Evolutionary conservation across 805 yeast species (phyloP), one percentile per base, ranked within the genome.

Genomic region (Cyberlindnera bimundalis): DNA sequence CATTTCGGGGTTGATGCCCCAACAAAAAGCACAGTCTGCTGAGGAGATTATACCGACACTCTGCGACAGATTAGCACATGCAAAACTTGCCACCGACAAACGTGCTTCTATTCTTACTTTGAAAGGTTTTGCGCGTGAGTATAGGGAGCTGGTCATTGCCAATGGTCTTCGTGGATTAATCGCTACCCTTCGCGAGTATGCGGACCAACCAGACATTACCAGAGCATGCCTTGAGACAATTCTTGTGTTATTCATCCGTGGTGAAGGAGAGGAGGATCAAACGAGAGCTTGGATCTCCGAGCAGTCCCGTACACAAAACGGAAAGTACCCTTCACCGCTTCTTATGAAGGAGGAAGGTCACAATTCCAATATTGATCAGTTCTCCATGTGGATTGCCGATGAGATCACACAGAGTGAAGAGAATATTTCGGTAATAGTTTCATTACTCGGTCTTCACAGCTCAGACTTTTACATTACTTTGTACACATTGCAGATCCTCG

Each of bases 331-430:
- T 0, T 79, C 89, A 3, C 93, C 93, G 3, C 64, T 80, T 15
- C 65, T 79, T 20, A 64, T 75, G 61, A 78, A 73, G 36, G 74
- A 75, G 31, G 60, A 71, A 3, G 37, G 37, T 12, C 20, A 19
- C 20, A 63, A 68, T 5, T 56, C 60, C 17, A 50, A 65, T 3
- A 76, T 79, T 11, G 98, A 90, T 58, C 95, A 88, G 55, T 85
- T 93, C 50, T 85, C 96, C 1, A 65, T 90, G 41, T 90, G 97
- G 96, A 85, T 93, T 24, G 88, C 98, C 0, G 99, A 93, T 62
- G 97, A 88, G 55, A 68, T 93, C 52, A 84, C 90, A 2, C 90
- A 85, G 63, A 65, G 70, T 10, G 61, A 57, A 11, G 59, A 59
- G 20, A 47, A 61, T 18, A 58, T 68, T 14, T 39, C 52, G 2